A percentile compares a stretch with the other conserved stretches of the same genome.
phyloP scores from a whole-genome alignment of 371 early-diverging fungal genomes.

The Mucor velutinosus region DNA sequence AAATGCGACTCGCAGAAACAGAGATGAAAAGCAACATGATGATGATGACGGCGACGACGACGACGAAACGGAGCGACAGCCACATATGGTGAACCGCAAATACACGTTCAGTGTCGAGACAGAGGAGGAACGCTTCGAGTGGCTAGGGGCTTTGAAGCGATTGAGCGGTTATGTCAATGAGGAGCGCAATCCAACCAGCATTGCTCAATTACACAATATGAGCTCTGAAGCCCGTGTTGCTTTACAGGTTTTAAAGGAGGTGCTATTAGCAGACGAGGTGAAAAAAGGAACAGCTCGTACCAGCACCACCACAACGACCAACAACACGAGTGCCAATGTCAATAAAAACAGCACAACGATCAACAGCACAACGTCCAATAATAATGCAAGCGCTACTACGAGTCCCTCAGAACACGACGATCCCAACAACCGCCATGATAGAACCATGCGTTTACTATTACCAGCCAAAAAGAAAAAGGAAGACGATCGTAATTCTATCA shows the following conservation, averaged over 20 bases:
- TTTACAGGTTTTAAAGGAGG: conserved; percentile 60
- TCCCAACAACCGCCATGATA: not conserved
- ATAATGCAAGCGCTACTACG: not conserved
- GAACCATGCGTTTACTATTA: conserved; percentile 5
- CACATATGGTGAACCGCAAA: conserved; percentile 44
- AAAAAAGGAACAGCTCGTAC: conserved; percentile 32
- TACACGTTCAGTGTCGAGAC: conserved; percentile 63
- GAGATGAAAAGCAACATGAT: not conserved
- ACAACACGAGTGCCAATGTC: not conserved
- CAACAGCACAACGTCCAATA: not conserved
- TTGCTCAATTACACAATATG: not conserved
- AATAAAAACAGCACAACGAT: not conserved
- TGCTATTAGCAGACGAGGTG: conserved; percentile 56
- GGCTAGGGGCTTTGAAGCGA: conserved; percentile 41
- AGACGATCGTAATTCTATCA: conserved; percentile 3
- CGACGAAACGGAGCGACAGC: conserved; percentile 24
- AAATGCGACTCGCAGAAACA: not conserved
- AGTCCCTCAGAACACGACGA: not conserved
- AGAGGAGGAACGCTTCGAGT: conserved; percentile 49
- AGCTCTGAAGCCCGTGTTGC: conserved; percentile 47
- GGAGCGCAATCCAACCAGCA: conserved; percentile 31
- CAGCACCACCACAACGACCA: not conserved
- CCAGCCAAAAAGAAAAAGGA: conserved; percentile 21
- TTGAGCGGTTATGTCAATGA: conserved; percentile 41
- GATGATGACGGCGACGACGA: not conserved